Conservation (phyloP, 345 rosid genomes). For the Syzygium grande region DNA sequence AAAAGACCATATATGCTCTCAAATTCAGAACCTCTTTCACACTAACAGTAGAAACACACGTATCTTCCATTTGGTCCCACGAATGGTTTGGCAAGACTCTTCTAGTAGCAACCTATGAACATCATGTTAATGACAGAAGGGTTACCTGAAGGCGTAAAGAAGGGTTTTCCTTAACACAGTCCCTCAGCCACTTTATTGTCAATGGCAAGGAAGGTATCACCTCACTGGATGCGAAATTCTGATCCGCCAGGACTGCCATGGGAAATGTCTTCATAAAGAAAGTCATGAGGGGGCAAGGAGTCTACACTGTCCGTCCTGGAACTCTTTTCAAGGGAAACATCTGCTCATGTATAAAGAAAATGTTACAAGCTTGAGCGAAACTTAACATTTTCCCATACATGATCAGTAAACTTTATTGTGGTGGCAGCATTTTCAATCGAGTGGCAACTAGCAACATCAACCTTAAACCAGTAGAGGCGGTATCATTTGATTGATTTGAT, state of each 20-base stretch:
- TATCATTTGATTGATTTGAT: not conserved
- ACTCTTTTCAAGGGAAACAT: slow-evolving; percentile 28
- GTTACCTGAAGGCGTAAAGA: slow-evolving; percentile 59
- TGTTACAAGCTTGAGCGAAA: not conserved
- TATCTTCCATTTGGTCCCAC: not conserved
- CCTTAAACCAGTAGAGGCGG: not conserved
- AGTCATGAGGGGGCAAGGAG: slow-evolving; percentile 43
- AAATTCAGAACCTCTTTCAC: not conserved
- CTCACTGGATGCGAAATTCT: slow-evolving; percentile 35
- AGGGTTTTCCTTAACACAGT: slow-evolving; percentile 57
- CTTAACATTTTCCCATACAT: not conserved
- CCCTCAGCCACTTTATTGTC: slow-evolving; percentile 72
- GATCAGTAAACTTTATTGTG: not conserved
- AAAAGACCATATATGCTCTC: not conserved
- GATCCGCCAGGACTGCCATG: slow-evolving; percentile 24
- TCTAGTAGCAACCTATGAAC: not conserved
- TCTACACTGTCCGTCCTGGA: slow-evolving; percentile 10
- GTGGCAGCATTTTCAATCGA: not conserved
- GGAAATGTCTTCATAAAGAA: slow-evolving; percentile 47
- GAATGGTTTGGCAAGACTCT: not conserved
- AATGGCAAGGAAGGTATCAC: slow-evolving; percentile 69
- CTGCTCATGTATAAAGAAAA: slow-evolving; percentile 16
- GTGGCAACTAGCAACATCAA: not conserved
- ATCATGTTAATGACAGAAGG: not conserved
- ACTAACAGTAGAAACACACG: not conserved